Evolutionary conservation across 352 stramenopile species (phyloP).

Genomic region (Globisporangium canariense): DNA sequence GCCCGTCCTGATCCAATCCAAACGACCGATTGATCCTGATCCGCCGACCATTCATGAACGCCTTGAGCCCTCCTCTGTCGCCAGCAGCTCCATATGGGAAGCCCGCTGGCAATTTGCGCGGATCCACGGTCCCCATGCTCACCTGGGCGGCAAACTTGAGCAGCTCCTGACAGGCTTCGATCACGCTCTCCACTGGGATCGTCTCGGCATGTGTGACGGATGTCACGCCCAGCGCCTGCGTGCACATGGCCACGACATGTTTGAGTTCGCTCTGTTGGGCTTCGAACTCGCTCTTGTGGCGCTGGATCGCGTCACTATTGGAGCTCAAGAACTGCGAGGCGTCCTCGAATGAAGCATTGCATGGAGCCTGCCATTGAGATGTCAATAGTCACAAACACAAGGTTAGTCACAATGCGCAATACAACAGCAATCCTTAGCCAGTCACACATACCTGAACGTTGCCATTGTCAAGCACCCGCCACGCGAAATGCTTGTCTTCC

Average conservation of each 20-base stretch:
- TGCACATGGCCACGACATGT: constrained; percentile 30
- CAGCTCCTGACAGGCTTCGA: constrained; percentile 31
- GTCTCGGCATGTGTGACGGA: constrained; percentile 32
- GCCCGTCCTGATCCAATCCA: constrained; percentile 39
- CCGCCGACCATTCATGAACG: constrained; percentile 25
- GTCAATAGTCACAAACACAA: not conserved
- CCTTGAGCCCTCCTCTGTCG: constrained; percentile 2
- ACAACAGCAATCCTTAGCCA: not conserved
- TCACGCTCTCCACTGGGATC: constrained; percentile 28
- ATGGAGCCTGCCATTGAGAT: constrained; percentile 16
- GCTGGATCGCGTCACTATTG: constrained; percentile 26
- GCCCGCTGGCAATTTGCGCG: constrained; percentile 9
- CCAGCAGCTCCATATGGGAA: constrained; percentile 15
- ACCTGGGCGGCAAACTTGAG: constrained; percentile 30
- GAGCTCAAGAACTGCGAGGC: constrained; percentile 20
- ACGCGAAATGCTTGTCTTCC: constrained; percentile 37
- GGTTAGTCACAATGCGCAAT: not conserved
- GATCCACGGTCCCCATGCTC: constrained; percentile 12
- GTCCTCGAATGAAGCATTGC: constrained; percentile 26
- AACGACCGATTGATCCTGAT: constrained; percentile 35
- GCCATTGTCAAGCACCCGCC: constrained; percentile 41
- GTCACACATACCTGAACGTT: constrained; percentile 25
- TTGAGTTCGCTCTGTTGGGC: constrained; percentile 35
- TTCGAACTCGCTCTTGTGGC: constrained; percentile 23
- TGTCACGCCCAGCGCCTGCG: constrained; percentile 28